Conservation (phyloP, 2,329 filamentous ascomycete genomes). For the Aspergillus sp. region DNA sequence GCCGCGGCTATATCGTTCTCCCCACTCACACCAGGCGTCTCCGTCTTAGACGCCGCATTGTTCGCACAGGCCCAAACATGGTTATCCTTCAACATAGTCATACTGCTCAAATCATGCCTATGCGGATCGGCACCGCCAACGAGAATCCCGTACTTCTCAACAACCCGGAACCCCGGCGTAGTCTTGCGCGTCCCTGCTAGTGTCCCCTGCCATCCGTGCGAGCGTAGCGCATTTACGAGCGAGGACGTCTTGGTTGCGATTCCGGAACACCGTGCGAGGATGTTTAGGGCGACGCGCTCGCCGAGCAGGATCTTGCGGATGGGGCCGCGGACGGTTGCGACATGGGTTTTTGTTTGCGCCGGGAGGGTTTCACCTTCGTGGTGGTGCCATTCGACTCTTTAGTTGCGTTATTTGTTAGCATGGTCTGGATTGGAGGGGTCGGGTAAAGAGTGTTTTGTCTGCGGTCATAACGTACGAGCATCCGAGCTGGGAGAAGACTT, state of each 20-base stretch:
- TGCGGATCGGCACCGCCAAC: slow-evolving; percentile 91
- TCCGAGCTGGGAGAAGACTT: slow-evolving; percentile 85
- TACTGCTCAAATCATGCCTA: slow-evolving; percentile 83
- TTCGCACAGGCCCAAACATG: slow-evolving; percentile 85
- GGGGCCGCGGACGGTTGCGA: slow-evolving; percentile 83
- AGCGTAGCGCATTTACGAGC: slow-evolving; percentile 53
- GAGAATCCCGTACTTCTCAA: slow-evolving; percentile 98
- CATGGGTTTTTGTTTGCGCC: slow-evolving; percentile 53
- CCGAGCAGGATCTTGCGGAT: slow-evolving; percentile 83
- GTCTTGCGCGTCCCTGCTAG: slow-evolving; percentile 97
- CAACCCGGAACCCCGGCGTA: slow-evolving; percentile 88
- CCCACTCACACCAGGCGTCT: slow-evolving; percentile 14
- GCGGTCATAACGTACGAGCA: slow-evolving; percentile 65
- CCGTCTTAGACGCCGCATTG: slow-evolving; percentile 27
- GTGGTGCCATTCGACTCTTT: slow-evolving; percentile 79
- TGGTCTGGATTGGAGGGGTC: background rate
- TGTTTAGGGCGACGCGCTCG: slow-evolving; percentile 89
- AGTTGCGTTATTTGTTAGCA: background rate
- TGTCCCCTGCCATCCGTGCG: slow-evolving; percentile 73
- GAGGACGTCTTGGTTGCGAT: slow-evolving; percentile 66
- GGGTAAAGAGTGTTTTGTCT: background rate
- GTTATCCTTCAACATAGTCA: slow-evolving; percentile 99
- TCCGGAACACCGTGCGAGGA: slow-evolving; percentile 85
- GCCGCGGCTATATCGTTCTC: slow-evolving; percentile 50
- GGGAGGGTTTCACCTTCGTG: slow-evolving; percentile 71